Conservation (phyloP, 2,329 filamentous ascomycete species). For the Alternaria viburni region DNA sequence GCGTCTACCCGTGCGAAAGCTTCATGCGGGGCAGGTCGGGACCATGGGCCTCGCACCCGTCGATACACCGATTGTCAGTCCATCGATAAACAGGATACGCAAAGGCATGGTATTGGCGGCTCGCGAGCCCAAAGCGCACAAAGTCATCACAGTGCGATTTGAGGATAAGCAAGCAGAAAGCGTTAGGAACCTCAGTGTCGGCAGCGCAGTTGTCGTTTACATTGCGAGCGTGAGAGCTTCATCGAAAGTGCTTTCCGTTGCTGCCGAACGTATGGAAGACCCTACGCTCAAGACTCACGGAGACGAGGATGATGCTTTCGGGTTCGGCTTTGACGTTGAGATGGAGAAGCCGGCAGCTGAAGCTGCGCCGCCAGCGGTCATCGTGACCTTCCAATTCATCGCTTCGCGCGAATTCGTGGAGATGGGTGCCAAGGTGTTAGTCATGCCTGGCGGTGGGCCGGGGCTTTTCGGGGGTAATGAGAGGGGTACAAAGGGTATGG, state of each 20-base stretch:
- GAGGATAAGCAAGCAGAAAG: slow-evolving; percentile 58
- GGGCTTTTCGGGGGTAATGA: slow-evolving; percentile 63
- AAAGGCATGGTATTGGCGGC: slow-evolving; percentile 84
- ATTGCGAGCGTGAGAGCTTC: slow-evolving; percentile 84
- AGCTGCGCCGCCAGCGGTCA: slow-evolving; percentile 41
- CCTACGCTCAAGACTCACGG: slow-evolving; percentile 15
- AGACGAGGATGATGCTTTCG: slow-evolving; percentile 54
- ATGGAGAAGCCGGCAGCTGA: slow-evolving; percentile 51
- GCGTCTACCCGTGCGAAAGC: slow-evolving; percentile 76
- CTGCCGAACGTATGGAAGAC: slow-evolving; percentile 7
- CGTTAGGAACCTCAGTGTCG: slow-evolving; percentile 67
- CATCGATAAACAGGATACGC: slow-evolving; percentile 53
- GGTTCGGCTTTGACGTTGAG: slow-evolving; percentile 61
- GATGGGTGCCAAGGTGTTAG: slow-evolving; percentile 70
- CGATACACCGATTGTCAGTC: slow-evolving; percentile 33
- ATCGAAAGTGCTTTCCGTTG: slow-evolving; percentile 70
- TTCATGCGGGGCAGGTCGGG: slow-evolving; percentile 83
- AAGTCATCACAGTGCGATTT: slow-evolving; percentile 69
- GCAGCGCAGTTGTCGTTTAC: slow-evolving; percentile 80
- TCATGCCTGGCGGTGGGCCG: slow-evolving; percentile 74
- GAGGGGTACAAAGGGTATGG: slow-evolving; percentile 55
- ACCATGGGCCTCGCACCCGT: slow-evolving; percentile 76
- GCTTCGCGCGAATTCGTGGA: slow-evolving; percentile 76
- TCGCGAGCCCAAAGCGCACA: slow-evolving; percentile 61
- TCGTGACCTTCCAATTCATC: slow-evolving; percentile 70